Evolutionary conservation across 2,329 filamentous ascomycete species (phyloP).

Genomic region (Polychaeton citri): DNA sequence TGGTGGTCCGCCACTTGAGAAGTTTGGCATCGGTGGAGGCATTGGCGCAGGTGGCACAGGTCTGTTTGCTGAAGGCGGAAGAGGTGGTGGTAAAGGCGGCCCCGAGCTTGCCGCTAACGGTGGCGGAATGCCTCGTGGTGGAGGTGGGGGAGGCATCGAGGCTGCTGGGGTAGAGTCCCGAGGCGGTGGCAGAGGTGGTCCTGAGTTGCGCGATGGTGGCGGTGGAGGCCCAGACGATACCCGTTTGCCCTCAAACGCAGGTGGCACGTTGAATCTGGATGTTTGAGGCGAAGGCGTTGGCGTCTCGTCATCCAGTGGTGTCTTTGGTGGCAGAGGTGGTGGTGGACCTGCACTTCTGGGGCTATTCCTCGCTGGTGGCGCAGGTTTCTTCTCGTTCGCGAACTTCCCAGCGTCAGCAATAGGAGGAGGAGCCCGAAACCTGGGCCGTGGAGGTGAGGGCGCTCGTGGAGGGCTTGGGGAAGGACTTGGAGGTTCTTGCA

Average conservation of each 20-base stretch:
- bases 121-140: constrained; percentile 36
- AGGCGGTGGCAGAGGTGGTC: constrained; percentile 35
- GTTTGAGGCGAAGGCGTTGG: constrained; percentile 6
- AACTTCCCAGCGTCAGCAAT: constrained; percentile 82
- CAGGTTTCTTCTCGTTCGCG: constrained; percentile 42
- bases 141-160: constrained; percentile 37
- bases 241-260: constrained; percentile 58
- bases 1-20: constrained; percentile 21
- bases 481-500: constrained; percentile 33
- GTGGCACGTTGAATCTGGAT: constrained; percentile 59
- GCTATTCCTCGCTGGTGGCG: constrained; percentile 44
- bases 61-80: constrained; percentile 16
- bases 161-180: constrained; percentile 25
- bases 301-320: constrained; percentile 47
- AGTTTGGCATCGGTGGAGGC: constrained; percentile 27
- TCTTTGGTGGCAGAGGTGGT: constrained; percentile 36
- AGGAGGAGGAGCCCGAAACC: constrained; percentile 76
- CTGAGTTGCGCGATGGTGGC: constrained; percentile 48
- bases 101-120: constrained; percentile 14
- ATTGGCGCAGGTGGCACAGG: constrained; percentile 19
- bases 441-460: constrained; percentile 40
- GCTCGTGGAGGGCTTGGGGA: constrained; percentile 35
- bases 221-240: constrained; percentile 53
- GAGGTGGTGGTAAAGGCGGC: constrained; percentile 20
- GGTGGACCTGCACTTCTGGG: constrained; percentile 25